Percentiles rank a stretch among this genome's conserved stretches.
Conservation (phyloP, 257 asterid species). For the Handroanthus guayacan region DNA sequence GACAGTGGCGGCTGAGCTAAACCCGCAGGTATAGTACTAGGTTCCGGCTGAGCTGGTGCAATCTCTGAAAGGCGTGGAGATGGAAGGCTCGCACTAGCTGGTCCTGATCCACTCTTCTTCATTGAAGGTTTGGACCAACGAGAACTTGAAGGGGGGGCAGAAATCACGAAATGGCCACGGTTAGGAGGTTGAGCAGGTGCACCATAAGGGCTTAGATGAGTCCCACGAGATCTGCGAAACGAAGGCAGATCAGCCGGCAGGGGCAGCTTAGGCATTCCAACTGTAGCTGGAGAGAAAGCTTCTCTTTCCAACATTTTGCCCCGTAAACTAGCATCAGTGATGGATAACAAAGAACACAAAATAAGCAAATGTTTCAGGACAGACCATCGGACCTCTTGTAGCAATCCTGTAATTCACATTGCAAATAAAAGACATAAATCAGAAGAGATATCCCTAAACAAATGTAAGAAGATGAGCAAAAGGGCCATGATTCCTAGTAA, state of each 20-base stretch:
- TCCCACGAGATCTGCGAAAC: slow-evolving; percentile 45
- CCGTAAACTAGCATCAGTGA: slow-evolving; percentile 50
- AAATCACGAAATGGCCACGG: slow-evolving; percentile 62
- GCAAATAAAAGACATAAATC: slow-evolving; percentile 28
- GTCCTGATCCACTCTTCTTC: slow-evolving; percentile 56
- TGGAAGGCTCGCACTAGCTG: slow-evolving; percentile 53
- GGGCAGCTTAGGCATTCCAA: slow-evolving; percentile 51
- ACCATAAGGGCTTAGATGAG: slow-evolving; percentile 45
- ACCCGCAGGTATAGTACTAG: slow-evolving; percentile 67
- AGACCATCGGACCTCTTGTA: slow-evolving; percentile 49
- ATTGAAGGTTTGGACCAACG: slow-evolving; percentile 55
- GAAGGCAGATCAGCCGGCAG: slow-evolving; percentile 46
- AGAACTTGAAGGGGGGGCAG: slow-evolving; percentile 65
- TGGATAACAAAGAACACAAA: slow-evolving; percentile 49
- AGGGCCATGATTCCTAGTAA: not conserved
- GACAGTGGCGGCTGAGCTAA: slow-evolving; percentile 91
- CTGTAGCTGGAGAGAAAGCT: slow-evolving; percentile 42
- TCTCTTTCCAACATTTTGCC: slow-evolving; percentile 46
- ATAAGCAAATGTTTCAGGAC: slow-evolving; percentile 53
- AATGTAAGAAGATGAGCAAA: not conserved
- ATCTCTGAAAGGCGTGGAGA: slow-evolving; percentile 50
- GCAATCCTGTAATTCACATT: slow-evolving; percentile 54
- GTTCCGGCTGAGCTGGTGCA: slow-evolving; percentile 68
- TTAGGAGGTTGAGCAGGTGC: slow-evolving; percentile 65
- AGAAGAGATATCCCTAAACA: slow-evolving; percentile 10